These are phyloP conservation scores for Papiliotrema terrestris DNA, from an alignment of 1,284 basidiomycete genomes.

Conservation along the genomic window DNA sequence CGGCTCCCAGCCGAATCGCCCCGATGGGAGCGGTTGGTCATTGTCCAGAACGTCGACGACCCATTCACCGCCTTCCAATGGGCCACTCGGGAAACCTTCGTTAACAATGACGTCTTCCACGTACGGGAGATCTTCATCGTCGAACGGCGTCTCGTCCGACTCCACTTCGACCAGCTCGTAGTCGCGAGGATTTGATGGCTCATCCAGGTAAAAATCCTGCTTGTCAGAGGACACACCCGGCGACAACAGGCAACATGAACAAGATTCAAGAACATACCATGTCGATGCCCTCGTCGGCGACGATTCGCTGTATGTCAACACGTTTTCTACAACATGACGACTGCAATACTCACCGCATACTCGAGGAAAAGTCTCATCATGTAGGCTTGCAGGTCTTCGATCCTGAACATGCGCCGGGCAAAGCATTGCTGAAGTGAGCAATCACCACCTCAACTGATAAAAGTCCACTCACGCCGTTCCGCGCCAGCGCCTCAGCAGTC, in stretches of 20 bases:
- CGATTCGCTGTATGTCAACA: constrained; percentile 16
- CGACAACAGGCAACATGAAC: background rate
- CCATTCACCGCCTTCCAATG: no score
- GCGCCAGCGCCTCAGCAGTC: constrained; percentile 44
- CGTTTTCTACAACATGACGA: background rate
- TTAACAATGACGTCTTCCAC: no score
- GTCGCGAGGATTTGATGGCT: background rate
- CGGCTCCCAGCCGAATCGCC: no score
- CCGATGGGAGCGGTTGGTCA: no score
- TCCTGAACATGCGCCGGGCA: constrained; percentile 44
- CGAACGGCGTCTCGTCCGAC: background rate
- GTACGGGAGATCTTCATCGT: background rate
- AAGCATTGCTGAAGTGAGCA: constrained; percentile 38
- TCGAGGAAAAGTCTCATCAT: constrained; percentile 48
- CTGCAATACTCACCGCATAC: constrained; percentile 33
- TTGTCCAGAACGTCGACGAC: no score
- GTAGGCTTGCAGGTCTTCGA: constrained; percentile 47
- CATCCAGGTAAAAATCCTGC: background rate
- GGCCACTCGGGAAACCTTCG: no score
- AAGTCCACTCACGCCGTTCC: constrained; percentile 42
- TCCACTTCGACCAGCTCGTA: background rate
- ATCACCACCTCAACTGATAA: no score
- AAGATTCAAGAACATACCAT: constrained; percentile 18
- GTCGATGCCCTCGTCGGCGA: constrained; percentile 33
- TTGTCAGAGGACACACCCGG: background rate